Conservation (phyloP, 306 rosid species). For the Citrullus amarus region DNA sequence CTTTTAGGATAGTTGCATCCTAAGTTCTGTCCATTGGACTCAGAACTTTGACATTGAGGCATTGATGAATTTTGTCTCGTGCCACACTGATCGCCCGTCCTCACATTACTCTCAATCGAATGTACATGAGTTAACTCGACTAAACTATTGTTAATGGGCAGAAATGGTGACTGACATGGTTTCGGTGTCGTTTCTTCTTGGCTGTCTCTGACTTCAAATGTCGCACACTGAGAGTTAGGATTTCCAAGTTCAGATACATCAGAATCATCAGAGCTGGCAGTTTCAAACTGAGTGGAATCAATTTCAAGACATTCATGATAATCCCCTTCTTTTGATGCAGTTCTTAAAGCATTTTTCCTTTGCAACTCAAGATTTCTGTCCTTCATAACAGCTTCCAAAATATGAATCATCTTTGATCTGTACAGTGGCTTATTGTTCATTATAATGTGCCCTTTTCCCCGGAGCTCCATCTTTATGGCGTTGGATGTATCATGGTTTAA, state of each 20-base stretch:
- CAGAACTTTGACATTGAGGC: constrained; percentile 23
- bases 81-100: constrained; percentile 10
- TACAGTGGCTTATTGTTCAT: constrained; percentile 81
- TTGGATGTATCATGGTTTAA: constrained; percentile 83
- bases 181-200: constrained; percentile 20
- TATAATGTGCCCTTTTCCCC: constrained; percentile 56
- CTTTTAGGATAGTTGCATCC: constrained; percentile 8
- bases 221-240: constrained; percentile 19
- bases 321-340: constrained; percentile 41
- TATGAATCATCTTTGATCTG: constrained; percentile 73
- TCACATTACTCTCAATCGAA: constrained; percentile 23
- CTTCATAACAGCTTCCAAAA: constrained; percentile 63
- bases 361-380: constrained; percentile 54
- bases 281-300: constrained; percentile 71
- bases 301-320: constrained; percentile 70
- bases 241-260: constrained; percentile 38
- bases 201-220: constrained; percentile 24
- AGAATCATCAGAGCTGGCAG: constrained; percentile 75
- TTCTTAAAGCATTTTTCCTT: constrained; percentile 34
- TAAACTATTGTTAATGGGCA: constrained; percentile 28
- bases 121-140: constrained; percentile 36
- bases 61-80: constrained; percentile 14
- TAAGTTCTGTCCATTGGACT: constrained; percentile 18
- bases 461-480: constrained; percentile 72
- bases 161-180: constrained; percentile 27